Evolutionary conservation across 441 rosid genomes (phyloP), one percentile per base, ranked within the genome.

Genomic region (Sinapis alba): DNA sequence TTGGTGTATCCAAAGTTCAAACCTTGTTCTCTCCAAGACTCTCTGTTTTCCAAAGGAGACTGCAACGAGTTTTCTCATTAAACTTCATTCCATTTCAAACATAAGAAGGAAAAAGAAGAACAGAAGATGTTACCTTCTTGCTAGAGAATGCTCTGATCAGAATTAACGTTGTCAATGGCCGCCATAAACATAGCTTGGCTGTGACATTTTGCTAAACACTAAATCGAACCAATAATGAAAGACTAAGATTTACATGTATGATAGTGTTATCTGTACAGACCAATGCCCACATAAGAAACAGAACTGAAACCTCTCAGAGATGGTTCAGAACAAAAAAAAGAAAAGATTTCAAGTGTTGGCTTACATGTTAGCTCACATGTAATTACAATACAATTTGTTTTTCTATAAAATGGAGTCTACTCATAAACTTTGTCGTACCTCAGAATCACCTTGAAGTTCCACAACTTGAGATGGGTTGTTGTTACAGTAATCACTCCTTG

Each of bases 91-190:
- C 65, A 43, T 58, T 8, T 69, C 65, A 59, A 32, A 71, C 61
- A 47, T 6, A 26, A 45, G 58, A 19, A 59, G 5, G 38, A 38
- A 47, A 6, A 26, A 19, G 58, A 13, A 59, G 11, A 41, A 41
- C 57, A 38, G 6, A 68, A 47, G 38, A 15, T 47, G 0, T 6
- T 74, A 28, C 20, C 41, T 1, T 12, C 26, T 21, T 5, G 38
- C 58, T 51, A 65, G 62, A 94, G 95, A 78, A 90, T 53, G 65
- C 50, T 81, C 38, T 87, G 83, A 79, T 90, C 86, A 69, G 89
- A 71, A 71, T 94, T 92, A 38, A 94, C 90, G n/a, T n/a, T n/a
- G n/a, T n/a, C n/a, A n/a, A n/a, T n/a, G n/a, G n/a, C n/a, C n/a
- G n/a, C n/a, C n/a, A n/a, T n/a, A n/a, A n/a, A 24, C 27, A 24